A percentile compares a stretch with the other conserved stretches of the same genome.
These are phyloP conservation scores for Apostasia shenzhenica DNA, from an alignment of 106 monocot genomes.

Conservation along the genomic window DNA sequence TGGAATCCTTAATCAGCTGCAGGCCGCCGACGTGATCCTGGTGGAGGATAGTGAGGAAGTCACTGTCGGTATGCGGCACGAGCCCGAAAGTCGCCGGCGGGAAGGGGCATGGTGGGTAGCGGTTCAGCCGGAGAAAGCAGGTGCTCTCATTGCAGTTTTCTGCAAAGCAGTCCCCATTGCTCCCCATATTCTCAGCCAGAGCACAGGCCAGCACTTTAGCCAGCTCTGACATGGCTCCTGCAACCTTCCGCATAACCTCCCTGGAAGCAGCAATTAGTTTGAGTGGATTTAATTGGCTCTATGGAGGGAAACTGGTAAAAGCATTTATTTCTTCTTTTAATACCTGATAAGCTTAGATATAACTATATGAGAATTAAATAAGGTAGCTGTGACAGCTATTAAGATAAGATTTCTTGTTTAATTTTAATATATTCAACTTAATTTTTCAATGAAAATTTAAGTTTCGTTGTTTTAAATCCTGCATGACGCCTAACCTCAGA, in stretches of 20 bases:
- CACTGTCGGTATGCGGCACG: constrained; percentile 72
- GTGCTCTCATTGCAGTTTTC: constrained; percentile 39
- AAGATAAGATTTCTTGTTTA: no score
- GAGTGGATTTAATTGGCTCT: not conserved
- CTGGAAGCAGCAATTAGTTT: constrained; percentile 10
- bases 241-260: constrained; percentile 40
- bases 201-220: constrained; percentile 26
- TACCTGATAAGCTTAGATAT: no score
- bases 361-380: no score
- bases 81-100: constrained; percentile 44
- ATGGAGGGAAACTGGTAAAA: not conserved
- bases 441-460: no score
- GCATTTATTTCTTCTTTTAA: no score
- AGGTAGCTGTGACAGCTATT: no score
- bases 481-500: no score
- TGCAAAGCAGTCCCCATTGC: constrained; percentile 4
- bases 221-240: constrained; percentile 33
- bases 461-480: no score
- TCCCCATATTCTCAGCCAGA: constrained; percentile 40
- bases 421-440: no score
- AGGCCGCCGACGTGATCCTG: constrained; percentile 73
- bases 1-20: constrained; percentile 58
- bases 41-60: constrained; percentile 64
- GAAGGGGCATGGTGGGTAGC: constrained; percentile 56
- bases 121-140: constrained; percentile 59